These are phyloP conservation scores for Ganoderma boninense DNA, from an alignment of 1,284 basidiomycete genomes.

Conservation along the genomic window DNA sequence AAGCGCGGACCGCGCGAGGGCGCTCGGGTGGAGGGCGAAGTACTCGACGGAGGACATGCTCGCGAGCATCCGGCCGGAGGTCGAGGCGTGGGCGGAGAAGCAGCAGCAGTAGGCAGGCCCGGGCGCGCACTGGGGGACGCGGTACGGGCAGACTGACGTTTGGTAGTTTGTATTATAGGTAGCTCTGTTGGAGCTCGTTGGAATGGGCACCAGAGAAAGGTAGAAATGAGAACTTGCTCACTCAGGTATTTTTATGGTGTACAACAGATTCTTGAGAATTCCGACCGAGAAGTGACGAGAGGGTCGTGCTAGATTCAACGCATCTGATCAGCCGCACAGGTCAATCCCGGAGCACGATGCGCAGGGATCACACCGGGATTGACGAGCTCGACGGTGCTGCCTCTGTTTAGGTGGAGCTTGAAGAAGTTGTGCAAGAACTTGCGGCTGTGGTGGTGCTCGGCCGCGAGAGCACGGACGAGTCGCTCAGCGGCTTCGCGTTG, in stretches of 20 bases:
- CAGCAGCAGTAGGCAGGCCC: background rate
- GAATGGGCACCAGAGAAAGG: background rate
- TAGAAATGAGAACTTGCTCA: background rate
- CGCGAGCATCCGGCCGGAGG: constrained; percentile 28
- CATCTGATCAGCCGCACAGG: background rate
- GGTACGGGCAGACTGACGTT: background rate
- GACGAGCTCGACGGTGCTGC: too few species aligned
- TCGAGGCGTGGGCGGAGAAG: constrained; percentile 14
- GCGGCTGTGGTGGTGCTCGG: too few species aligned
- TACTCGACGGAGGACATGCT: constrained; percentile 35
- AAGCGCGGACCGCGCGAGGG: constrained; percentile 46
- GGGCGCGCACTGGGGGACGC: background rate
- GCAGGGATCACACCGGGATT: background rate
- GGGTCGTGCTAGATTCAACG: background rate
- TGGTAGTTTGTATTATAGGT: background rate
- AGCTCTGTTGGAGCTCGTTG: background rate
- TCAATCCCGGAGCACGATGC: background rate
- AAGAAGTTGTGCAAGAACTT: too few species aligned
- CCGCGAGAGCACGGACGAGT: background rate
- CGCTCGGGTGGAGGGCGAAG: constrained; percentile 50
- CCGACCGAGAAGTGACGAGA: background rate
- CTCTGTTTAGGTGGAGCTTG: too few species aligned
- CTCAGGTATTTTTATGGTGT: background rate
- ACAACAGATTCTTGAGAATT: background rate
- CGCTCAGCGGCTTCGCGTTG: background rate